These are phyloP conservation scores for Senna siamea DNA, from an alignment of 306 rosid species.

Conservation along the genomic window DNA sequence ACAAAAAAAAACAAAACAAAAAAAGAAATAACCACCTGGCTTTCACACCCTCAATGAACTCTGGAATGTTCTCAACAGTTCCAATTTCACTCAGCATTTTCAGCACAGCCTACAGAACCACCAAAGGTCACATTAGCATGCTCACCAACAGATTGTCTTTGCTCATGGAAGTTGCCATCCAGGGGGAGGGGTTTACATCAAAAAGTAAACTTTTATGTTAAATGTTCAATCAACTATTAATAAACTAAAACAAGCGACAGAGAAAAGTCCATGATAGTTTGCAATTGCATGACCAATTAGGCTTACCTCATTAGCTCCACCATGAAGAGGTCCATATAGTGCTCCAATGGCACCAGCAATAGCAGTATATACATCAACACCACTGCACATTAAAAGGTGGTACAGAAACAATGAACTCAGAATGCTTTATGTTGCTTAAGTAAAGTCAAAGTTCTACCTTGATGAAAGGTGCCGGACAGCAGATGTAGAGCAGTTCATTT, in stretches of 20 bases:
- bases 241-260: not conserved
- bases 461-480: slow-evolving; percentile 91
- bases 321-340: slow-evolving; percentile 93
- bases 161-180: not conserved
- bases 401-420: slow-evolving; percentile 10
- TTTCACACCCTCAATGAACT: slow-evolving; percentile 95
- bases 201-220: not conserved
- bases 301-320: slow-evolving; percentile 95
- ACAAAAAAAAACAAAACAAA: no score
- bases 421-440: not conserved
- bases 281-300: not conserved
- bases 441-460: slow-evolving; percentile 55
- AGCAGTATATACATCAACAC: slow-evolving; percentile 94
- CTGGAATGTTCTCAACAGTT: slow-evolving; percentile 78
- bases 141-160: slow-evolving; percentile 4
- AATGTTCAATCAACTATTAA: not conserved
- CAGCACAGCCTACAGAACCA: slow-evolving; percentile 74
- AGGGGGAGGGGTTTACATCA: not conserved
- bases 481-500: slow-evolving; percentile 95
- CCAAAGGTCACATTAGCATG: slow-evolving; percentile 38
- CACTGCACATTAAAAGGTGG: slow-evolving; percentile 50
- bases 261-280: slow-evolving; percentile 17
- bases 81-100: slow-evolving; percentile 92
- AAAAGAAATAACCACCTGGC: slow-evolving; percentile 63
- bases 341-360: slow-evolving; percentile 95